These are phyloP conservation scores for Brettanomyces bruxellensis DNA, from an alignment of 805 yeast species.

Conservation along the genomic window DNA sequence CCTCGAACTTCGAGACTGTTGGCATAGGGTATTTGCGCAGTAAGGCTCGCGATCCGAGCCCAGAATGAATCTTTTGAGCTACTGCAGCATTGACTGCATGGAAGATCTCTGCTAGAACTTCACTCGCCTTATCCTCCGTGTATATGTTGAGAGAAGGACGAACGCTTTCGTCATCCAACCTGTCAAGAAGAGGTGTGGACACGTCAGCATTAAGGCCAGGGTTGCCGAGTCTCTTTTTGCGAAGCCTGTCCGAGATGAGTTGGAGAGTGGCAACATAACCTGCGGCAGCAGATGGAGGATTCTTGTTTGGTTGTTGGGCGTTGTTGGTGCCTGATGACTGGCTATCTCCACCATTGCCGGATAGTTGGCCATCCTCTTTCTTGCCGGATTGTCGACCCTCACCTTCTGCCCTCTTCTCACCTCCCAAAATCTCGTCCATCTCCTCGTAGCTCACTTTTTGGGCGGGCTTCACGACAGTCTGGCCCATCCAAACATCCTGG, in stretches of 20 bases:
- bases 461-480: slow-evolving; percentile 59
- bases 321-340: background rate
- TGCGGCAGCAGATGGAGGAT: slow-evolving; percentile 51
- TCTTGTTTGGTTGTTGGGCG: slow-evolving; percentile 7
- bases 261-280: slow-evolving; percentile 52
- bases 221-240: slow-evolving; percentile 55
- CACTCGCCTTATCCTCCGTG: slow-evolving; percentile 41
- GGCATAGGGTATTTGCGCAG: slow-evolving; percentile 87
- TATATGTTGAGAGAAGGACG: slow-evolving; percentile 65
- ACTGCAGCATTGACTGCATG: slow-evolving; percentile 77
- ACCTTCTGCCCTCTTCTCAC: slow-evolving; percentile 9
- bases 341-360: slow-evolving; percentile 8
- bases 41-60: slow-evolving; percentile 71
- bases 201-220: slow-evolving; percentile 38
- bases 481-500: slow-evolving; percentile 69
- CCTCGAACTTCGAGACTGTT: slow-evolving; percentile 67
- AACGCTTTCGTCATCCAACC: slow-evolving; percentile 78
- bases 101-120: slow-evolving; percentile 61
- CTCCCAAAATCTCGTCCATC: slow-evolving; percentile 42
- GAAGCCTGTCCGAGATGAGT: slow-evolving; percentile 58
- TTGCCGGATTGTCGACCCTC: too few species aligned
- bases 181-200: slow-evolving; percentile 60
- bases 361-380: background rate
- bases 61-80: slow-evolving; percentile 70
- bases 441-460: slow-evolving; percentile 44